phyloP scores from a whole-genome alignment of 192 early-diverging fungal genomes.

The Podila clonocystis region DNA sequence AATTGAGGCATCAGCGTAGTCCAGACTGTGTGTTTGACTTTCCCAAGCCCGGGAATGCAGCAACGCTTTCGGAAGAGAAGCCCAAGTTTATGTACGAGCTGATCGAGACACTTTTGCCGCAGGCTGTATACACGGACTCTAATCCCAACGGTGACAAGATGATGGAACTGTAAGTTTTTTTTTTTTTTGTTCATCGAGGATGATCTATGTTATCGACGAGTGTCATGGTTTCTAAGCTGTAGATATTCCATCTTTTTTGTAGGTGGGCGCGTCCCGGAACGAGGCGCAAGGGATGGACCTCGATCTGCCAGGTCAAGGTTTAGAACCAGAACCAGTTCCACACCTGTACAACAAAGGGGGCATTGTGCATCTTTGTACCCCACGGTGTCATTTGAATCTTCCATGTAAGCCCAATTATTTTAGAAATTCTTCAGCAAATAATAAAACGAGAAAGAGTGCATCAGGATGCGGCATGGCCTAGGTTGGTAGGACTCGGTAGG shows the following conservation, averaged over 20 bases:
- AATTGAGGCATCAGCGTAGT: slow-evolving; percentile 92
- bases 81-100: slow-evolving; percentile 86
- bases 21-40: slow-evolving; percentile 97
- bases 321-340: neutral
- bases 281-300: slow-evolving; percentile 54
- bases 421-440: too few relatives aligned
- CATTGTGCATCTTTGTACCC: too few relatives aligned
- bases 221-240: neutral
- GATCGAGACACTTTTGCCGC: slow-evolving; percentile 92
- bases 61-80: slow-evolving; percentile 74
- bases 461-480: too few relatives aligned
- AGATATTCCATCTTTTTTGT: neutral
- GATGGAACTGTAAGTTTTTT: slow-evolving; percentile 79
- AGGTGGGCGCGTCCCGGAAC: slow-evolving; percentile 52
- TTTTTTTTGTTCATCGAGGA: neutral
- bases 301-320: slow-evolving; percentile 37
- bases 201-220: neutral
- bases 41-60: slow-evolving; percentile 73
- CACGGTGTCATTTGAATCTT: too few relatives aligned
- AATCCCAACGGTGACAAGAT: slow-evolving; percentile 72
- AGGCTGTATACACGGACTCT: slow-evolving; percentile 70
- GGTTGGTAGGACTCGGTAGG: too few relatives aligned
- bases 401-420: too few relatives aligned
- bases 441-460: too few relatives aligned
- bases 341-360: too few relatives aligned